Evolutionary conservation across 257 asterid species (phyloP), one percentile per base, ranked within the genome.

Genomic region (Solanum stenotomum): DNA sequence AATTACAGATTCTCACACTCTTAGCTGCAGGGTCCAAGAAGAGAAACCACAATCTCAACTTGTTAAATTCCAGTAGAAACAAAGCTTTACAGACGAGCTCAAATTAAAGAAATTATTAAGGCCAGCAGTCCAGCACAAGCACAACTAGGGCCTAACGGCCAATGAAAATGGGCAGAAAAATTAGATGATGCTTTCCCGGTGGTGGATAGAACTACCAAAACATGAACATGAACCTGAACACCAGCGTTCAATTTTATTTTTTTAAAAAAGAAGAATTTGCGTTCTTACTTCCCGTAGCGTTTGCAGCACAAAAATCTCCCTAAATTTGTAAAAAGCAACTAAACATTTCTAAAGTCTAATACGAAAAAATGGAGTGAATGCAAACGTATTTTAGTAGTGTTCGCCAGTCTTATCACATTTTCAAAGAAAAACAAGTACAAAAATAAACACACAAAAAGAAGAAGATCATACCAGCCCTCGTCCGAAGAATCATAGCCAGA

Each of bases 401-500:
- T 75, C 5, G 18, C 52, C 31, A 75, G 31, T 37, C 31, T 75
- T 37, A 22, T 10, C 11, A 76, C 83, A 76, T 37, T 76, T 76
- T 38, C 49, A 76, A 76, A 37, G 33, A 37, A 37, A 10, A 75
- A 16, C 10, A 14, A 27, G 15, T 11, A 8, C 20, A 27, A 68
- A 44, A 33, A 52, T 52, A 52, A 52, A 52, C 63, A 52, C n/a
- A 6, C n/a, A 52, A 6, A 52, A 25, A 78, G 74, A 85, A 75
- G 61, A 40, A 2, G 86, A 33, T 65, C 87, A 88, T 94, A 96
- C 98, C 98, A 93, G 63, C 94, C 91, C 46, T 94, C 98, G 49
- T 91, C 93, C 56, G 98, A 94, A 81, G 98, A 92, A 88, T 92
- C 93, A 83, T 92, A 92, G 1, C 93, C 94, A 35, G 93, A 93